Base-by-base conservation (phyloP, 1,284 basidiomycete species). In the Microstroma glucosiphilum region DNA sequence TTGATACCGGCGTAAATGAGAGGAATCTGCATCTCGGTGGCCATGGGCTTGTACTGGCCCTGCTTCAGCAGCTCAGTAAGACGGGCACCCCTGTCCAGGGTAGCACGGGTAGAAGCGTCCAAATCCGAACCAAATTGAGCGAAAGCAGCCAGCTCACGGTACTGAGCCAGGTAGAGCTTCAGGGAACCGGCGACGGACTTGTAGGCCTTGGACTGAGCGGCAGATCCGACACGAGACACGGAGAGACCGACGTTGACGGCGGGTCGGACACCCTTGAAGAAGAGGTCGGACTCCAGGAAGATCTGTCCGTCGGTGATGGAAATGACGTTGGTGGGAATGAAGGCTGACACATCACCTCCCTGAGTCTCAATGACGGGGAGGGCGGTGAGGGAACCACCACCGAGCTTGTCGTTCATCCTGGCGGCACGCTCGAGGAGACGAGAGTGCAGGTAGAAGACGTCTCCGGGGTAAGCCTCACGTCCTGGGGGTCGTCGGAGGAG, bases 221-320 rank as follows among this genome's bases (percentile, higher is more conserved):
- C 93, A 59, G 94, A 97, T 81, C 94, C 94, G 85, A 98, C 94
- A 88, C 94, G 94, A 70, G 94, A 98, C 76, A 98, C 94, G 68
- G 94, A 98, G 69, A 98, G 90, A 94, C 94, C 94, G 86, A 98
- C 94, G 85, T 97, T 97, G 83, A 97, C 96, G 75, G 94, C 94
- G 69, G 93, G 93, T 81, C 92, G 90, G 78, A 96, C 89, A 89
- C 93, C 92, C 86, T 93, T 92, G 92, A 96, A 96, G 91, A 96
- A 94, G 80, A 94, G 88, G 65, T 78, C 73, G 21, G 75, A 71
- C 71, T 78, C 76, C 62, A 78, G 67, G 76, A 77, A 78, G 54
- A 78, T 73, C 59, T 78, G 75, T 53, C 76, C 76, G 71, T 77
- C 76, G 54, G 76, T 78, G 58, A 78, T 78, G 40, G 75, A 77